A percentile compares a stretch with the other conserved stretches of the same genome.
Conservation (phyloP, 1,139 yeast genomes). For the Kodamaea arcana region DNA sequence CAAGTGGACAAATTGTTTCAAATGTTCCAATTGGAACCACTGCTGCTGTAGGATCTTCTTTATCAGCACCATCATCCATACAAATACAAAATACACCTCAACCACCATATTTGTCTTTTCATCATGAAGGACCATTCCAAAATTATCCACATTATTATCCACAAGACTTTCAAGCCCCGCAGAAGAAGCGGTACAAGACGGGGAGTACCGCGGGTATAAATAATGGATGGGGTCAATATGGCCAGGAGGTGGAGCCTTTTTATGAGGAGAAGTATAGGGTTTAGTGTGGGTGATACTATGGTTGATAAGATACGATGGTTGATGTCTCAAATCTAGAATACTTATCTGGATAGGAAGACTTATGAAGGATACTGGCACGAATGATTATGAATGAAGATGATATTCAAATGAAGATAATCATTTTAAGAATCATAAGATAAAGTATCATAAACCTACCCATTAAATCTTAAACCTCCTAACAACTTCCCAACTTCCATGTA, state of each 20-base stretch:
- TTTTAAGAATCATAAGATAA: too few relatives aligned
- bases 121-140: slow-evolving; percentile 8
- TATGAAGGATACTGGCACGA: too few relatives aligned
- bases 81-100: not conserved
- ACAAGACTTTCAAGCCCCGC: slow-evolving; percentile 7
- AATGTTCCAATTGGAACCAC: not conserved
- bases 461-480: too few relatives aligned
- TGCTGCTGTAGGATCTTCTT: not conserved
- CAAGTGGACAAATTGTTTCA: not conserved
- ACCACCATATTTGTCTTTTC: not conserved
- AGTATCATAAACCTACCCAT: too few relatives aligned
- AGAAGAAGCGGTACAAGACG: slow-evolving; percentile 5
- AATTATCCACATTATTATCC: slow-evolving; percentile 8
- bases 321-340: too few relatives aligned
- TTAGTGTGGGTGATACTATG: too few relatives aligned
- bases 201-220: slow-evolving; percentile 2
- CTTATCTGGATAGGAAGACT: too few relatives aligned
- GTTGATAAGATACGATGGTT: too few relatives aligned
- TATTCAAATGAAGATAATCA: too few relatives aligned
- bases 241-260: not conserved
- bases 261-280: too few relatives aligned
- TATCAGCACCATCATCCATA: not conserved
- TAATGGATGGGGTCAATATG: not conserved
- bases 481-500: too few relatives aligned
- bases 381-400: too few relatives aligned